Evolutionary conservation across 257 asterid species (phyloP).

Genomic region (Ajuga chamaepitys): DNA sequence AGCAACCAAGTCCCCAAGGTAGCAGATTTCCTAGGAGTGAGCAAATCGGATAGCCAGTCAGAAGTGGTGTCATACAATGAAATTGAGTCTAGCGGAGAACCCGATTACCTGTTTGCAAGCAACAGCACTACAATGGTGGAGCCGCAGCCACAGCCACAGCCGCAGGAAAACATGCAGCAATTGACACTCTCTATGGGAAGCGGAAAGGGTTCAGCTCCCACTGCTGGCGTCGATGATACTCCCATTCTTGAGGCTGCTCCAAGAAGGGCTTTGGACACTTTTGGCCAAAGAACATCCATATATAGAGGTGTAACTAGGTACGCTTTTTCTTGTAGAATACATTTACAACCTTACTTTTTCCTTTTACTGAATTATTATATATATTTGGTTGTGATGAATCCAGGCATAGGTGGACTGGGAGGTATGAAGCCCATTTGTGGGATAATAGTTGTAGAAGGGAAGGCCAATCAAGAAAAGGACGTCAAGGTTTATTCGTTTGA

Average conservation of each 20-base stretch:
- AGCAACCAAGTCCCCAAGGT: slow-evolving; percentile 57
- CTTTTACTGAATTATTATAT: not conserved
- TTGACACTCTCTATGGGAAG: slow-evolving; percentile 77
- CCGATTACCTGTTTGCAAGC: slow-evolving; percentile 44
- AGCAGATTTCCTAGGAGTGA: slow-evolving; percentile 73
- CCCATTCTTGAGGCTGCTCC: slow-evolving; percentile 62
- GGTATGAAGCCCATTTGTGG: slow-evolving; percentile 96
- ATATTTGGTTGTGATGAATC: not conserved
- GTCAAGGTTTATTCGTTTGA: slow-evolving; percentile 52
- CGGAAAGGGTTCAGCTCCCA: slow-evolving; percentile 42
- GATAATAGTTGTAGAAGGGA: slow-evolving; percentile 94
- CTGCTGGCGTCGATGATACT: slow-evolving; percentile 38
- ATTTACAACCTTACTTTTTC: not conserved
- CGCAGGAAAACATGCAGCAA: slow-evolving; percentile 49
- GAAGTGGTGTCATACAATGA: slow-evolving; percentile 46
- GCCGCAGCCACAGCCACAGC: slow-evolving; percentile 1
- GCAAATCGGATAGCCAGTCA: slow-evolving; percentile 39
- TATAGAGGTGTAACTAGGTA: slow-evolving; percentile 95
- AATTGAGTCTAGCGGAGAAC: slow-evolving; percentile 32
- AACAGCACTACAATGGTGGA: slow-evolving; percentile 5
- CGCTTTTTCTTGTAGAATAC: not conserved
- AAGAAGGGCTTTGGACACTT: slow-evolving; percentile 64
- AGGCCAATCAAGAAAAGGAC: slow-evolving; percentile 91
- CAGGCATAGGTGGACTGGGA: slow-evolving; percentile 96
- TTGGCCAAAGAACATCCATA: slow-evolving; percentile 93